A percentile compares a stretch with the other conserved stretches of the same genome.
phyloP scores from a whole-genome alignment of 345 rosid species.

The Eucalyptus sp. region DNA sequence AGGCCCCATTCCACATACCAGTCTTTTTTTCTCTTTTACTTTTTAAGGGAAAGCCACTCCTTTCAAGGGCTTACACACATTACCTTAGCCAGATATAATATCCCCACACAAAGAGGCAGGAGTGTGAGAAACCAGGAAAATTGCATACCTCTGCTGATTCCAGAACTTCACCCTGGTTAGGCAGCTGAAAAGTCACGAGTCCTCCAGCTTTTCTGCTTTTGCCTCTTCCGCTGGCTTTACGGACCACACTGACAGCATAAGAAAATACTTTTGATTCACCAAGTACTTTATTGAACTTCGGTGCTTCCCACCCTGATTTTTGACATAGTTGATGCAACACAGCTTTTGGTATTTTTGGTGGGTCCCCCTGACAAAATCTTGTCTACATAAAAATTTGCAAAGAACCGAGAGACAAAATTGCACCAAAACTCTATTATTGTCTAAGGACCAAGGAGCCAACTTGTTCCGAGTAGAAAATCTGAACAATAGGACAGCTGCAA shows the following conservation, averaged over 20 bases:
- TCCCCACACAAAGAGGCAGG: not conserved
- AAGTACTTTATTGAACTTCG: conserved; percentile 61
- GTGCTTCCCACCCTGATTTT: conserved; percentile 90
- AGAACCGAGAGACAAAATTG: not conserved
- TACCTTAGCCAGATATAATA: not conserved
- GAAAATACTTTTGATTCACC: conserved; percentile 31
- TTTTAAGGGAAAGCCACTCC: not conserved
- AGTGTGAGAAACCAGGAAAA: not conserved
- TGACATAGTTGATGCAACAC: conserved; percentile 89
- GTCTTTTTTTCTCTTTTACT: not conserved
- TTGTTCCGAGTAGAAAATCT: not conserved
- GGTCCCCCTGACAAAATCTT: conserved; percentile 52
- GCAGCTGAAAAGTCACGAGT: conserved; percentile 68
- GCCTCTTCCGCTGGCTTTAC: conserved; percentile 87
- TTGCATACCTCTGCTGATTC: conserved; percentile 62
- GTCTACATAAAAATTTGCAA: not conserved
- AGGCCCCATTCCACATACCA: not conserved
- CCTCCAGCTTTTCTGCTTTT: conserved; percentile 92
- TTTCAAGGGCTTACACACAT: not conserved
- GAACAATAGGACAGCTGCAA: not conserved
- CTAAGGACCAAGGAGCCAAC: not conserved
- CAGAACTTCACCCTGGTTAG: conserved; percentile 36
- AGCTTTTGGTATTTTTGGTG: conserved; percentile 66
- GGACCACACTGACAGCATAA: conserved; percentile 67
- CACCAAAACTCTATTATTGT: not conserved